Evolutionary conservation across 2,329 filamentous ascomycete genomes (phyloP), one percentile per base, ranked within the genome.

Genomic region (Malbranchea zuffiana): DNA sequence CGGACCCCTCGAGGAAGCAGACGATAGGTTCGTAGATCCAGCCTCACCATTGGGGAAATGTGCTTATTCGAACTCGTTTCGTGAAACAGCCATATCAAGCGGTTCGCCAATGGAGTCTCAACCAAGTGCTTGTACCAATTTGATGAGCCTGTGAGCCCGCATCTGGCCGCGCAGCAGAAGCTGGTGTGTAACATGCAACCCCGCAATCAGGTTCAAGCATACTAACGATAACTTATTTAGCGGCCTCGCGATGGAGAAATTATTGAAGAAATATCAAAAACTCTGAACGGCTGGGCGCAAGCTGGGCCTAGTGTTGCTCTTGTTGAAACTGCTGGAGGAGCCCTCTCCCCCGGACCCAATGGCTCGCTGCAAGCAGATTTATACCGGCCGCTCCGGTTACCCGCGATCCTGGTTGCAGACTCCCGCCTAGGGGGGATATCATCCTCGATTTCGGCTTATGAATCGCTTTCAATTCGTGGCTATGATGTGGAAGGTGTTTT

Each of bases 291-390:
- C 16, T 47, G 45, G 45, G 44, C 41, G 20, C 30, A 39, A 31
- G 18, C 43, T 23, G 40, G 34, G 8, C 37, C 27, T 8, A 40
- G 44, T 6, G 28, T 47, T 29, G 41, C 40, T 1, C 34, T 47
- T 31, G 65, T 90, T 30, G 84, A 92, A 55, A 90, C 84, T 1
- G 83, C 84, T 1, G 84, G 83, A 1, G 84, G 84, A 1, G 80
- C 88, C 0, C 76, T 88, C 43, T 88, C 82, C 0, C 84, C 84
- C 0, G 74, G 74, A 0, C 84, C 83, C 1, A 82, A 80, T 23
- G 82, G 82, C 6, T 80, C 69, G 1, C 75, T 80, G 0, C 84
- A 92, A 52, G 82, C 78, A 2, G 83, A 92, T 50, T 60, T 87
- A 1, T 90, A 87, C 52, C 67, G 78, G 13, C 76, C 82, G 0